Conservation (phyloP, 371 early-diverging fungal species). For the Lichtheimia hyalospora region DNA sequence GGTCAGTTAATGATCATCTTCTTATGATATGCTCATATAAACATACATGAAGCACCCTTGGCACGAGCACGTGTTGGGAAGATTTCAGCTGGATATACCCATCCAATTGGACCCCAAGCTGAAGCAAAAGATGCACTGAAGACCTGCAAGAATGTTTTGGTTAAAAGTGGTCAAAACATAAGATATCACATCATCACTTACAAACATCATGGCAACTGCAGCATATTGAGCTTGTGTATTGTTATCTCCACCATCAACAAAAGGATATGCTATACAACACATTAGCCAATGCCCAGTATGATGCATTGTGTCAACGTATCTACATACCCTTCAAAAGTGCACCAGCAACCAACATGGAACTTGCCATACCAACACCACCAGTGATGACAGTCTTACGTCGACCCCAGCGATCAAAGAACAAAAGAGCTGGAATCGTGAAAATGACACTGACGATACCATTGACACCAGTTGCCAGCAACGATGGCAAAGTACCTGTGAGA, state of each 20-base stretch:
- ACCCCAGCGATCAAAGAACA: slow-evolving; percentile 21
- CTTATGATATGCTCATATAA: neutral
- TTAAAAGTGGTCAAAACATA: too few relatives aligned
- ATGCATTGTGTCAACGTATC: slow-evolving; percentile 17
- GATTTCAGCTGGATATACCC: slow-evolving; percentile 90
- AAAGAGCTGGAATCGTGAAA: slow-evolving; percentile 21
- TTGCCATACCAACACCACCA: slow-evolving; percentile 22
- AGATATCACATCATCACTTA: too few relatives aligned
- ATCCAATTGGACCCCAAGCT: slow-evolving; percentile 80
- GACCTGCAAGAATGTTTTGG: neutral
- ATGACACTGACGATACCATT: slow-evolving; percentile 25
- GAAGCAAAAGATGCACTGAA: slow-evolving; percentile 16
- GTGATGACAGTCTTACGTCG: slow-evolving; percentile 15
- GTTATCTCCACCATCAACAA: slow-evolving; percentile 15
- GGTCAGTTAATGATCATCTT: neutral
- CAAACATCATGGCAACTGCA: slow-evolving; percentile 25
- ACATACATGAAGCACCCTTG: slow-evolving; percentile 15
- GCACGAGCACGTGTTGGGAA: slow-evolving; percentile 45
- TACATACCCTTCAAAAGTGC: slow-evolving; percentile 30
- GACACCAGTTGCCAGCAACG: slow-evolving; percentile 26
- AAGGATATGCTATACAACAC: slow-evolving; percentile 6
- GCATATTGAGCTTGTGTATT: slow-evolving; percentile 22
- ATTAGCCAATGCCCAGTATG: slow-evolving; percentile 35
- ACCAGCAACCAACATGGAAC: slow-evolving; percentile 24
- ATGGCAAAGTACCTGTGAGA: slow-evolving; percentile 16